phyloP scores from a whole-genome alignment of 2,329 filamentous ascomycete species.

The Furcasterigmium furcatum region DNA sequence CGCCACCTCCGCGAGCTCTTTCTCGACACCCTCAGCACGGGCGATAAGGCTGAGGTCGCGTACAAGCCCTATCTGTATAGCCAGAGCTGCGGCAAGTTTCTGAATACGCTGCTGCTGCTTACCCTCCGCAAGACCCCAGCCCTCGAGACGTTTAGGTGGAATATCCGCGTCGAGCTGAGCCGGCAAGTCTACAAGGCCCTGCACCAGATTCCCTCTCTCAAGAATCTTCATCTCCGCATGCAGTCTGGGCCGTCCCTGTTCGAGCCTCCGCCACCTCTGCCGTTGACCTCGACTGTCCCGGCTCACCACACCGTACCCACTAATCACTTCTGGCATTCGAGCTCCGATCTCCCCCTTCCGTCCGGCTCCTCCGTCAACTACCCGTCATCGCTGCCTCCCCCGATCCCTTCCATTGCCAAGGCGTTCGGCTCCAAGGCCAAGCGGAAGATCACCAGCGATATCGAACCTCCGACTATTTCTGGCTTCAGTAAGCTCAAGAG shows the following conservation, averaged over 20 bases:
- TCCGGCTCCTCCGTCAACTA: slow-evolving; percentile 13
- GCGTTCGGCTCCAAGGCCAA: slow-evolving; percentile 26
- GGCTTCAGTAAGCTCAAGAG: slow-evolving; percentile 53
- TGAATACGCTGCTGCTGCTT: slow-evolving; percentile 57
- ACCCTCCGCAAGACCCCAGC: slow-evolving; percentile 51
- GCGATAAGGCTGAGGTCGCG: slow-evolving; percentile 47
- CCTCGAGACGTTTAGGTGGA: slow-evolving; percentile 61
- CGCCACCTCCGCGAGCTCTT: slow-evolving; percentile 52
- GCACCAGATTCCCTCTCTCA: slow-evolving; percentile 49
- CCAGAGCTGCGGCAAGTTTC: slow-evolving; percentile 58
- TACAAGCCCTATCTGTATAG: slow-evolving; percentile 53
- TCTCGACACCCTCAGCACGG: slow-evolving; percentile 52
- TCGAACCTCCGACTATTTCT: slow-evolving; percentile 51
- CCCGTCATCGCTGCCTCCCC: slow-evolving; percentile 12
- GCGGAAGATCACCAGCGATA: slow-evolving; percentile 25
- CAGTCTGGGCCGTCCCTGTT: slow-evolving; percentile 56
- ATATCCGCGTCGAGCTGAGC: slow-evolving; percentile 61
- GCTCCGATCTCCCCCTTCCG: slow-evolving; percentile 1
- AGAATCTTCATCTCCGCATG: slow-evolving; percentile 54
- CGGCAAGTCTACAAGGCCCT: slow-evolving; percentile 54
- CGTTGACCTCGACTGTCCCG: slow-evolving; percentile 20
- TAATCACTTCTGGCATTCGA: slow-evolving; percentile 11
- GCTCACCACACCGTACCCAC: slow-evolving; percentile 9
- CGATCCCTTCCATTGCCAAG: slow-evolving; percentile 30
- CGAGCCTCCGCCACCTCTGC: slow-evolving; percentile 43